A percentile compares a stretch with the other conserved stretches of the same genome.
These are phyloP conservation scores for Coniochaeta prunicola DNA, from an alignment of 2,329 filamentous ascomycete genomes.

Conservation along the genomic window DNA sequence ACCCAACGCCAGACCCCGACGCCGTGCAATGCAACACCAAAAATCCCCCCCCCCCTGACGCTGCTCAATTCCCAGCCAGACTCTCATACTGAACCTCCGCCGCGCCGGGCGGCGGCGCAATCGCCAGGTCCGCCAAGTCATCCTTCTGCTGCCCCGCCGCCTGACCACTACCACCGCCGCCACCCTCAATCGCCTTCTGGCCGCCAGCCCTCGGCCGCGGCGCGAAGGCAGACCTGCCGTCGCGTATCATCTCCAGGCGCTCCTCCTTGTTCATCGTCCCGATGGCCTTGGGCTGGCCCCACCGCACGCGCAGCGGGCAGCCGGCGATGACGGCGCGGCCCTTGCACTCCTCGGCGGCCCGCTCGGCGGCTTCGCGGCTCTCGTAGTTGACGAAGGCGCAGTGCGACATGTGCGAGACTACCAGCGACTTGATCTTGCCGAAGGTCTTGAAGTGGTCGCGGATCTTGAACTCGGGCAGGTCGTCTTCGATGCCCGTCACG, in stretches of 20 bases:
- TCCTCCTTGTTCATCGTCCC: constrained; percentile 88
- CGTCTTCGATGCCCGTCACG: constrained; percentile 91
- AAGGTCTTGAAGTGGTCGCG: constrained; percentile 85
- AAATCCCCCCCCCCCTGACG: not conserved
- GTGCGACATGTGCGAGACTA: constrained; percentile 95
- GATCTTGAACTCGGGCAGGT: constrained; percentile 85
- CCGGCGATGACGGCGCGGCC: constrained; percentile 86
- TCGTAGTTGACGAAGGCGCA: constrained; percentile 96
- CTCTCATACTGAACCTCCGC: constrained; percentile 79
- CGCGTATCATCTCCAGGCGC: constrained; percentile 70
- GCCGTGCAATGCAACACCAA: constrained; percentile 9
- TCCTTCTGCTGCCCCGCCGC: constrained; percentile 16
- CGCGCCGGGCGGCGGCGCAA: constrained; percentile 73
- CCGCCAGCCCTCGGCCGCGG: constrained; percentile 30
- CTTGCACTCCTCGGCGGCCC: constrained; percentile 75
- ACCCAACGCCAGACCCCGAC: constrained; percentile 13
- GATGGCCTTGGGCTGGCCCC: constrained; percentile 87
- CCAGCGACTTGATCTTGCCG: constrained; percentile 83
- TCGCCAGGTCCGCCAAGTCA: constrained; percentile 28
- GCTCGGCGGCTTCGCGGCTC: constrained; percentile 76
- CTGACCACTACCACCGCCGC: constrained; percentile 14
- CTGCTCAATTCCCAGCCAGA: constrained; percentile 54
- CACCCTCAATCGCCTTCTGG: constrained; percentile 23
- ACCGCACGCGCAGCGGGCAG: constrained; percentile 82
- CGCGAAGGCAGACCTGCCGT: constrained; percentile 58